A percentile compares a stretch with the other conserved stretches of the same genome.
Evolutionary conservation across 2,329 filamentous ascomycete species (phyloP).

Genomic region (Beauveria rudraprayagi): DNA sequence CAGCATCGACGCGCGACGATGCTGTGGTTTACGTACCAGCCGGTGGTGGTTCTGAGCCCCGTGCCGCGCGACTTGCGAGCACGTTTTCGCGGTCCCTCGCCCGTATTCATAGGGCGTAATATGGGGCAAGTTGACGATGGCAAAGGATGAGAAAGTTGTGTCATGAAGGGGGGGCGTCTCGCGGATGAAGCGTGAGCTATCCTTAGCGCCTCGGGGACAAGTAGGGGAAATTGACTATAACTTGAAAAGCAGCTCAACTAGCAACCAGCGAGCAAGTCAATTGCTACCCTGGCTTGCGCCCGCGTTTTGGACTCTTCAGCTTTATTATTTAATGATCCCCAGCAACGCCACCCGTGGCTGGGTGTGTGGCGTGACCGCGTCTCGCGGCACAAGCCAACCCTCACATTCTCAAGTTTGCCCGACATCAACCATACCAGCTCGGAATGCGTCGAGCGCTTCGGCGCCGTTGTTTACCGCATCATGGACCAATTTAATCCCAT

Average conservation of each 20-base stretch:
- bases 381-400: neutral
- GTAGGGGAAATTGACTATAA: too few species aligned
- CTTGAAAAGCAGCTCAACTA: too few species aligned
- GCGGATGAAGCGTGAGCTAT: neutral
- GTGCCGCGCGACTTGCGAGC: conserved; percentile 31
- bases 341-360: neutral
- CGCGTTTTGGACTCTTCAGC: too few species aligned
- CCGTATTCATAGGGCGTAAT: neutral
- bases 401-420: neutral
- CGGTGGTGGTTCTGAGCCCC: conserved; percentile 35
- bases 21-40: conserved; percentile 22
- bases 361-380: neutral
- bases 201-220: neutral
- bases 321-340: too few species aligned
- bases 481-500: too few species aligned
- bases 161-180: neutral
- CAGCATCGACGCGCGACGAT: neutral
- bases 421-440: neutral
- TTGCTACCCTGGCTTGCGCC: too few species aligned
- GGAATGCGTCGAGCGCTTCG: neutral
- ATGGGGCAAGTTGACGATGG: neutral
- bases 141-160: neutral
- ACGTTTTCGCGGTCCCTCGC: conserved; percentile 13
- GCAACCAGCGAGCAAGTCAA: too few species aligned
- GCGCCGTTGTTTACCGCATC: neutral